phyloP scores from a whole-genome alignment of 2,329 filamentous ascomycete genomes.

The Phaeosphaeria sp. region DNA sequence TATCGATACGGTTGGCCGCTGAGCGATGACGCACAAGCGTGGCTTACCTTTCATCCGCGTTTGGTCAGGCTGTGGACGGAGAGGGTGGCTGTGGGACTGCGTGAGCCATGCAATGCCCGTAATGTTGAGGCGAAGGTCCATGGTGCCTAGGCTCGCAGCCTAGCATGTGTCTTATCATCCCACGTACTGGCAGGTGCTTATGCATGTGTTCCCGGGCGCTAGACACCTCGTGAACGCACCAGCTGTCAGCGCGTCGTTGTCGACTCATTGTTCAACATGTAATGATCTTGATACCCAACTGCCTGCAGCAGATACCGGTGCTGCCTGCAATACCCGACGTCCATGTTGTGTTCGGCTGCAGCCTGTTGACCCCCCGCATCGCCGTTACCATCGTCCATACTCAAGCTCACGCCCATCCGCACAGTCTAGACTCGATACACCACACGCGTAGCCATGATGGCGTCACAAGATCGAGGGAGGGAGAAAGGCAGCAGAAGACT shows the following conservation, averaged over 20 bases:
- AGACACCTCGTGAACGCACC: conserved; percentile 22
- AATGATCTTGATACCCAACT: conserved; percentile 31
- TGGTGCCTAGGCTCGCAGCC: conserved; percentile 9
- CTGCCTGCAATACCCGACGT: conserved; percentile 7
- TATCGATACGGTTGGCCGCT: background rate
- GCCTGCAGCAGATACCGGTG: conserved; percentile 37
- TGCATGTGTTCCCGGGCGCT: conserved; percentile 17
- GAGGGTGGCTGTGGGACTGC: background rate
- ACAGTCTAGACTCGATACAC: background rate
- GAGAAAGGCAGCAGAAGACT: conserved; percentile 38
- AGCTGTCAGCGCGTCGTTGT: conserved; percentile 37
- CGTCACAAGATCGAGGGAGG: conserved; percentile 39
- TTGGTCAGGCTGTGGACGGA: background rate
- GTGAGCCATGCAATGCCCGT: background rate
- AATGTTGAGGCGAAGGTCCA: conserved; percentile 2
- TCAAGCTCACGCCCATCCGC: background rate
- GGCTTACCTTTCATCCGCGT: background rate
- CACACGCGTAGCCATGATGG: conserved; percentile 30
- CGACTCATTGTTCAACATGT: conserved; percentile 41
- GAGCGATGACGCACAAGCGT: conserved; percentile 7
- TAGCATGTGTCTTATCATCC: conserved; percentile 17
- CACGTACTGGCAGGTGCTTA: conserved; percentile 9
- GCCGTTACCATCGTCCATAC: conserved; percentile 11
- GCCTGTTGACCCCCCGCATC: conserved; percentile 22
- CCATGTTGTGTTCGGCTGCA: conserved; percentile 1